Evolutionary conservation across 2,329 filamentous ascomycete species (phyloP), one percentile per base, ranked within the genome.

Genomic region (Aaosphaeria pasadenensis): DNA sequence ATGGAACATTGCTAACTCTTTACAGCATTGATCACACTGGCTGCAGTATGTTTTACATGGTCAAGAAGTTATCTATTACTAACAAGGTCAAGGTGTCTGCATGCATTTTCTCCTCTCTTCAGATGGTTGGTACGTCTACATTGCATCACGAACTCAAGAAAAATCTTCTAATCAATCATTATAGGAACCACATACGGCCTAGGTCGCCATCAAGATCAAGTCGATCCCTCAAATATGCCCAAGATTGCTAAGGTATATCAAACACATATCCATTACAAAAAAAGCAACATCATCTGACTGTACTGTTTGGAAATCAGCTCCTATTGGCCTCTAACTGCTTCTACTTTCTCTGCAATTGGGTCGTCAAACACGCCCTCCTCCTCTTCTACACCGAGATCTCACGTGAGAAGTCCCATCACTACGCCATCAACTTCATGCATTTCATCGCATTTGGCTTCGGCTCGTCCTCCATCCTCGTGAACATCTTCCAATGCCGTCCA

Each of bases 261-360:
- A 30, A 28, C 5, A 17, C 43, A 13, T 31, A 5, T 40, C 29
- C 29, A 32, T 3, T 17, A 40, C 39, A 40, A 9, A 40, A 40
- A n/a, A 17, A 9, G 11, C 38, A 9, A 24, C 35, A 28, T 30
- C 7, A 9, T 31, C 28, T 46, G 11, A 44, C 45, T 31, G 28
- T 41, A 33, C 35, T 24, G 17, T 24, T 24, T 24, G 2, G 2
- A 24, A 24, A 24, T 9, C 17, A 62, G 55, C 39, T 61, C 28
- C 44, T 51, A 44, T 58, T 58, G 57, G 66, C 53, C 7, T 55
- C 61, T 5, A 53, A 56, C 13, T 50, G 64, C 17, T 71, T 71
- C 53, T 74, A 74, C 55, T 70, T 71, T 49, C 48, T 58, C 39
- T 70, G 68, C 45, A 71, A 73, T 46, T 71, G 70, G 63, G 66